Conservation (phyloP, 371 early-diverging fungal species). For the Mucor mucedo region DNA sequence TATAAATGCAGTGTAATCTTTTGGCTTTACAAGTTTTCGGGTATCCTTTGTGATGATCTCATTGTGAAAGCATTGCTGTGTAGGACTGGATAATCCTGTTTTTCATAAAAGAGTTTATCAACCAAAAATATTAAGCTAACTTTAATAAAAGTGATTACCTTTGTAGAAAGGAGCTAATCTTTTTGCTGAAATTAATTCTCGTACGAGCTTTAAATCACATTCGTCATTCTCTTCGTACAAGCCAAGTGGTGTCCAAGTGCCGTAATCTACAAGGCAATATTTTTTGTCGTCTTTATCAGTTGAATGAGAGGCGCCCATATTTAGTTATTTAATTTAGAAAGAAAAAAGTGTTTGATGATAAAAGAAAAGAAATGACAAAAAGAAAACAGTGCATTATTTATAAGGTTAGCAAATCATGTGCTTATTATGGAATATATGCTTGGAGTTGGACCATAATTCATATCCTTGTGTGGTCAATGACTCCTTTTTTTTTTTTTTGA, state of each 20-base stretch:
- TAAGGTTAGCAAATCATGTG: constrained; percentile 14
- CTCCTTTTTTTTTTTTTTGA: no score
- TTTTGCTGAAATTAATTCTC: constrained; percentile 19
- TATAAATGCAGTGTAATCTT: constrained; percentile 8
- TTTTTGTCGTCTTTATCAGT: constrained; percentile 6
- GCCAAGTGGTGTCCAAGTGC: constrained; percentile 20
- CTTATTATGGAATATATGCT: background rate
- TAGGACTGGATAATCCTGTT: background rate
- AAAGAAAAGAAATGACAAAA: background rate
- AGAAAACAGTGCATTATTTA: background rate
- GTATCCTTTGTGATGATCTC: no score
- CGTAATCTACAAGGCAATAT: constrained; percentile 12
- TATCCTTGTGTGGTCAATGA: no score
- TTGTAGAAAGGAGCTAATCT: constrained; percentile 24
- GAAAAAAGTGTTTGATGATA: background rate
- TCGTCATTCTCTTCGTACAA: constrained; percentile 14
- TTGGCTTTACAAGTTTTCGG: constrained; percentile 1
- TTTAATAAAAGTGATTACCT: constrained; percentile 2
- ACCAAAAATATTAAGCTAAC: no score
- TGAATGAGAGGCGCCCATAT: constrained; percentile 12
- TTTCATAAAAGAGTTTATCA: no score
- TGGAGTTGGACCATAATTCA: no score
- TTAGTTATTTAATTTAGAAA: background rate
- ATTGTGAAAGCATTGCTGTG: background rate
- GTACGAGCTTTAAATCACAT: constrained; percentile 17